Percentiles rank a stretch among this genome's conserved stretches.
Conservation (phyloP, 306 rosid species). For the Quercus ilex region DNA sequence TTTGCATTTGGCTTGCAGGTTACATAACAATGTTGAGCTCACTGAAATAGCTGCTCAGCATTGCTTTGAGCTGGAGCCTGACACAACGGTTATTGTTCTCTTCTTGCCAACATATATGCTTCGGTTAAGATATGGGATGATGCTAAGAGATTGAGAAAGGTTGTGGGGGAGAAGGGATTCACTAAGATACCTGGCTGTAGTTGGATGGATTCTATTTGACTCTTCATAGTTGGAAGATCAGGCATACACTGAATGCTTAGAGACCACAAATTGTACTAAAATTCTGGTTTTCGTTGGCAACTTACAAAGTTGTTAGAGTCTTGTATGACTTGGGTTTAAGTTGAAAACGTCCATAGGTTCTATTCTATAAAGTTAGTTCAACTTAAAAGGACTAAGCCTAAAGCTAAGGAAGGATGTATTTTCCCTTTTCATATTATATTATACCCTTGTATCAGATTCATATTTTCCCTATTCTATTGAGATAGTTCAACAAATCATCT, state of each 20-base stretch:
- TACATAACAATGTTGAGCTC: slow-evolving; percentile 48
- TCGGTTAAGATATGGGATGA: slow-evolving; percentile 52
- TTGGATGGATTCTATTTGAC: slow-evolving; percentile 39
- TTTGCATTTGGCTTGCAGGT: slow-evolving; percentile 56
- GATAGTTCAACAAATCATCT: no score
- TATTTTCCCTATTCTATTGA: no score
- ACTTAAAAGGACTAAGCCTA: not conserved
- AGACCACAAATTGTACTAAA: not conserved
- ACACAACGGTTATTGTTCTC: slow-evolving; percentile 47
- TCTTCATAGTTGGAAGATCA: slow-evolving; percentile 8
- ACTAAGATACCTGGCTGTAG: slow-evolving; percentile 55
- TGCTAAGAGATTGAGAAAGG: slow-evolving; percentile 37
- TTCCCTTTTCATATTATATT: no score
- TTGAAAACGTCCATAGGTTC: not conserved
- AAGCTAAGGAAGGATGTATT: not conserved
- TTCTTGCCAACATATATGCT: slow-evolving; percentile 59
- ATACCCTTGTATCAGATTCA: no score
- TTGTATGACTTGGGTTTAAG: not conserved
- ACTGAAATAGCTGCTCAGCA: slow-evolving; percentile 60
- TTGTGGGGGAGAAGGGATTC: slow-evolving; percentile 31
- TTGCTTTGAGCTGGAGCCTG: slow-evolving; percentile 54
- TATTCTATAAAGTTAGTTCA: not conserved
- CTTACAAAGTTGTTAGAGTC: not conserved
- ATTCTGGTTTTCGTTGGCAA: not conserved
- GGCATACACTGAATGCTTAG: not conserved